These are phyloP conservation scores for Paraphysoderma sedebokerense DNA, from an alignment of 371 early-diverging fungal genomes.

Conservation along the genomic window DNA sequence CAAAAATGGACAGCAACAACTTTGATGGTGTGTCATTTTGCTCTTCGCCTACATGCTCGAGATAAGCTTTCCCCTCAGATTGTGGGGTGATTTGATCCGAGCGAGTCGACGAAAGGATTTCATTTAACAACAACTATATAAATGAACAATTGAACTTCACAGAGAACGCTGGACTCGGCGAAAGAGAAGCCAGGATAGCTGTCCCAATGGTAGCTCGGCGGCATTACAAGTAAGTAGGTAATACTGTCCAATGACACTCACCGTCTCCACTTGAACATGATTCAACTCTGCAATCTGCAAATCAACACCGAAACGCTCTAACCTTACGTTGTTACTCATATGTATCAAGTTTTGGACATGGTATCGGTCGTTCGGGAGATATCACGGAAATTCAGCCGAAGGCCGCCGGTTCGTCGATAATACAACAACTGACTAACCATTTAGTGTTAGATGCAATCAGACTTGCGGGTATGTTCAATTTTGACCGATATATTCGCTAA, in stretches of 20 bases:
- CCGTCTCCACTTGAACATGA: no score
- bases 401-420: slow-evolving; percentile 11
- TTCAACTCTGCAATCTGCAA: no score
- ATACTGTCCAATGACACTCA: neutral
- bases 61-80: no score
- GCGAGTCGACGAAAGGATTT: no score
- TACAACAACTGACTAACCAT: slow-evolving; percentile 10
- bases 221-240: slow-evolving; percentile 4
- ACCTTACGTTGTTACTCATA: no score
- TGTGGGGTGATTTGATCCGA: no score
- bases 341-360: slow-evolving; percentile 8
- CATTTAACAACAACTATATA: no score
- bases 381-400: slow-evolving; percentile 13
- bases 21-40: slow-evolving; percentile 1
- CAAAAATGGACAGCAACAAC: slow-evolving; percentile 8
- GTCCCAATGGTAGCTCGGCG: slow-evolving; percentile 3
- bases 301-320: no score
- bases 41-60: no score
- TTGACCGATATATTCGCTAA: neutral
- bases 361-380: slow-evolving; percentile 15
- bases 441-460: slow-evolving; percentile 8
- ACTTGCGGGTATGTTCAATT: slow-evolving; percentile 3
- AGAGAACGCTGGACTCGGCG: slow-evolving; percentile 8
- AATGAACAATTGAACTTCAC: neutral
- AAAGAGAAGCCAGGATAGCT: slow-evolving; percentile 6